Evolutionary conservation across 768 basidiomycete genomes (phyloP).

Genomic region (Cystofilobasidium bisporidii): DNA sequence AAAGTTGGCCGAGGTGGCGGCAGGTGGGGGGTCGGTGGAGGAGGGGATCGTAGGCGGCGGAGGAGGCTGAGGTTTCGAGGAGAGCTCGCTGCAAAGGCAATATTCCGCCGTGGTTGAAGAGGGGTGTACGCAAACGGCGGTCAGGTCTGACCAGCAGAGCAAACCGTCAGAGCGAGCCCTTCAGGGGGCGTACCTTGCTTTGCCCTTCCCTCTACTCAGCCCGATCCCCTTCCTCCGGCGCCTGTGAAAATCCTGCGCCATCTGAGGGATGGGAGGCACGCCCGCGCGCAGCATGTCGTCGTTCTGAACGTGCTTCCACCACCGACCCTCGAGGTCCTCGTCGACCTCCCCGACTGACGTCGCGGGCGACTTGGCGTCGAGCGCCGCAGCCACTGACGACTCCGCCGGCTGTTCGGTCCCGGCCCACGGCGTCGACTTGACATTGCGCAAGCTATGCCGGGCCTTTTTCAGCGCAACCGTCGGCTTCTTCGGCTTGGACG

Average conservation of each 20-base stretch:
- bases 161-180: no score
- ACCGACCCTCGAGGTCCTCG: slow-evolving; percentile 15
- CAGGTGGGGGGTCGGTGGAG: neutral
- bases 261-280: slow-evolving; percentile 4
- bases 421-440: neutral
- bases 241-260: slow-evolving; percentile 29
- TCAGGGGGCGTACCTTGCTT: slow-evolving; percentile 13
- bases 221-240: slow-evolving; percentile 27
- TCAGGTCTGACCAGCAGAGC: no score
- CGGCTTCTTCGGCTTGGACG: neutral
- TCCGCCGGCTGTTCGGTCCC: neutral
- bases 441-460: slow-evolving; percentile 1
- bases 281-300: slow-evolving; percentile 17
- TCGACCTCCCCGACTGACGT: slow-evolving; percentile 1
- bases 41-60: slow-evolving; percentile 10
- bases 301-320: slow-evolving; percentile 19
- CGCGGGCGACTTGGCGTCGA: neutral
- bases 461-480: neutral
- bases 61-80: slow-evolving; percentile 7
- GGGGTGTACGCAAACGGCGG: no score
- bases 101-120: no score
- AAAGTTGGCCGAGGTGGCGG: neutral
- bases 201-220: slow-evolving; percentile 18
- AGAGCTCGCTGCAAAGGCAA: neutral
- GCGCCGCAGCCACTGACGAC: neutral